Evolutionary conservation across 2,329 filamentous ascomycete species (phyloP), one percentile per base, ranked within the genome.

Genomic region (Aspergillus pseudonomiae): DNA sequence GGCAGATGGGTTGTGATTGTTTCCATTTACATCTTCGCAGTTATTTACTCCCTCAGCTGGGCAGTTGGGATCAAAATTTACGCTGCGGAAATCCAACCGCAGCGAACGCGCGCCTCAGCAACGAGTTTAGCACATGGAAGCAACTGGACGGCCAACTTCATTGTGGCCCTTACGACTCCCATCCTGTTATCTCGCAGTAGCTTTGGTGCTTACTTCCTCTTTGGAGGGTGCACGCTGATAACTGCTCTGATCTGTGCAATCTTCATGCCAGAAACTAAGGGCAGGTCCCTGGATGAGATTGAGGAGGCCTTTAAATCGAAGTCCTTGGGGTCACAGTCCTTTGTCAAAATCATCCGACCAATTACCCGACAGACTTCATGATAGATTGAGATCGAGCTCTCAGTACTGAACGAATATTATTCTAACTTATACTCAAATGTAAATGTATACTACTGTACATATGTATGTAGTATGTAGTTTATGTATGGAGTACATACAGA

Each of bases 31-130:
- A 58, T 74, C 9, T 74, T 71, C 57, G 68, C 71, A n/a, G 68
- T 74, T 3, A 66, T 70, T 45, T 76, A 70, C 58, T 75, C 71
- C 19, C 63, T 76, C 2, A 73, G 84, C 0, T 89, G 86, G 85
- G 85, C 78, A 0, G 83, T 89, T 16, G 80, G 82, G 0, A 77
- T 84, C 55, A 85, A 84, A 64, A 83, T 89, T 7, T 88, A 87
- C 62, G 81, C 83, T 0, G 80, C 81, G 10, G 86, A 89, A 73
- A 88, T 88, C 43, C 86, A 88, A 66, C 85, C 85, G 0, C 78
- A 80, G 4, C 76, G 81, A 45, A 88, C 85, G 0, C 78, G 86
- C 6, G 86, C 85, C 0, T 81, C 82, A 0, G 86, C 85, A 4
- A 86, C 82, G 14, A 83, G 81, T 60, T 67, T 87, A 5, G 84